Percentiles rank a stretch among this genome's conserved stretches.
phyloP scores from a whole-genome alignment of 2,329 filamentous ascomycete genomes.

The Alternaria incomplexa region DNA sequence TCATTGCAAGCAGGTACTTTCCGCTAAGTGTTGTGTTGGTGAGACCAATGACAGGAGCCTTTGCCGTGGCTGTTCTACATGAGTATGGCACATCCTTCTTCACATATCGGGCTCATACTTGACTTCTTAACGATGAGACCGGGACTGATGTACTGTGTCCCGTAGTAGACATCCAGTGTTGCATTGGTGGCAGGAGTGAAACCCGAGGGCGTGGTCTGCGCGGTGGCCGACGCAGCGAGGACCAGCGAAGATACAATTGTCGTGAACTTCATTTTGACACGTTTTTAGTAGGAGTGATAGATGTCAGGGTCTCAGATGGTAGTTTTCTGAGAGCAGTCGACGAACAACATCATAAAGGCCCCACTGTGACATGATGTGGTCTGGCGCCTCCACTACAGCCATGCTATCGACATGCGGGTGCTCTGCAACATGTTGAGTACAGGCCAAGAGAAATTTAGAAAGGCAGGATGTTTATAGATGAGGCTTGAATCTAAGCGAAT shows the following conservation, averaged over 20 bases:
- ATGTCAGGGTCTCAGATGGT: background rate
- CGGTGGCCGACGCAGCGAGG: constrained; percentile 18
- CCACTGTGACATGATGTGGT: background rate
- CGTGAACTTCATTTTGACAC: constrained; percentile 14
- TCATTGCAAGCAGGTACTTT: constrained; percentile 39
- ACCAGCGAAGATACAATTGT: constrained; percentile 8
- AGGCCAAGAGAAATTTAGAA: constrained; percentile 12
- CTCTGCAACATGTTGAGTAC: background rate
- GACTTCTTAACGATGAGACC: constrained; percentile 38
- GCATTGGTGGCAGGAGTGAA: constrained; percentile 30
- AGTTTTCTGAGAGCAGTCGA: background rate
- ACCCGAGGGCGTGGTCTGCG: constrained; percentile 31
- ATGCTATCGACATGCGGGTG: background rate
- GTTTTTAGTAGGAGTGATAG: background rate
- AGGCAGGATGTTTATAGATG: constrained; percentile 4
- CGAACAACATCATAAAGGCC: background rate
- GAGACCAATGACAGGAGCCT: constrained; percentile 31
- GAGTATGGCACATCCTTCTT: background rate
- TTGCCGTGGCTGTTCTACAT: constrained; percentile 19
- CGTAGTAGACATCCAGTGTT: constrained; percentile 40
- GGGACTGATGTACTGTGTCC: constrained; percentile 35
- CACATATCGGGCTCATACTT: constrained; percentile 11
- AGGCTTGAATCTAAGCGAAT: constrained; percentile 1
- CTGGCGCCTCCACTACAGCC: background rate
- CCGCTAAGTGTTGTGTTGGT: constrained; percentile 29